Base-by-base conservation (phyloP, 2,329 filamentous ascomycete species). In the Bipolaris bicolor region DNA sequence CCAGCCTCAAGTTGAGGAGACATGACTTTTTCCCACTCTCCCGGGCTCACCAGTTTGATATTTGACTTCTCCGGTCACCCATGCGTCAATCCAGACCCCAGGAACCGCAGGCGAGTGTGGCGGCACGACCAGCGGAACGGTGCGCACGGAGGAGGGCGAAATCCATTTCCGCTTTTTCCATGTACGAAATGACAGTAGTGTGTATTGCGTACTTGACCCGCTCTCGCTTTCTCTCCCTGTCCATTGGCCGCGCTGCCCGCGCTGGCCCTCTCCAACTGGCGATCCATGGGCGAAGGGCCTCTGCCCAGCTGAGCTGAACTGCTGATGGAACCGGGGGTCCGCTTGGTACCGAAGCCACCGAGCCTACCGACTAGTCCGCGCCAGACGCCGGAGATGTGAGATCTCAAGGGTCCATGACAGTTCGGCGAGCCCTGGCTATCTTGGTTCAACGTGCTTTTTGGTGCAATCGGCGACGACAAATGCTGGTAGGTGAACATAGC, bases 351-450 rank as follows among this genome's bases (percentile, higher is more conserved):
- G 29, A 37, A 11, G n/a, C 20, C 13, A 24, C 45, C 33, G n/a
- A 34, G 18, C 29, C n/a, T 18, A 18, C 45, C 15, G 24, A 33
- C 43, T 33, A 31, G 26, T 31, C 26, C 15, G 41, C 41, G 34
- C 15, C 15, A n/a, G 39, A 18, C 31, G 45, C 13, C 45, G 13
- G 45, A 24, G 31, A 36, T 36, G 31, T 3, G 3, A 6, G 11
- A 36, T 36, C 10, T 36, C 45, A 48, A 47, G 45, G 45, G 45
- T 48, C 45, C 33, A 48, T 48, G 33, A 48, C 45, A 37, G 33
- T 36, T 22, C 45, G n/a, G 16, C 15, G 33, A 37, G 20, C 33
- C 20, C 20, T 37, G 31, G 3, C 7, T 4, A 37, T 26, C 33
- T 10, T 36, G 45, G 24, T 26, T 37, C 31, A 7, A 5, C 24